Percentiles rank a stretch among this genome's conserved stretches.
These are phyloP conservation scores for Echeveria elegans DNA, from an alignment of 164 flowering plant genomes.

Conservation along the genomic window DNA sequence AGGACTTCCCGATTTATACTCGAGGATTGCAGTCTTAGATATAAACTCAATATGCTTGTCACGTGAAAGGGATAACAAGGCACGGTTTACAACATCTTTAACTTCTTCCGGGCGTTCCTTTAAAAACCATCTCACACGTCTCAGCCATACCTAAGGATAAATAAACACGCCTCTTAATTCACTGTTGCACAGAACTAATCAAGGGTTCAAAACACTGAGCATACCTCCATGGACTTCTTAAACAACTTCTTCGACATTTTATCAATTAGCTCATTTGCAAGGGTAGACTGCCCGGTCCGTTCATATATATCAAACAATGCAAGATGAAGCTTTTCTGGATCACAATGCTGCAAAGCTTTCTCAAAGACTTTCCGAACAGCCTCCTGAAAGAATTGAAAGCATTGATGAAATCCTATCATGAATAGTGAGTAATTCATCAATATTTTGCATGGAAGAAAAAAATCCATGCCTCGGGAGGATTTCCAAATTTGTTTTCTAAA, in stretches of 20 bases:
- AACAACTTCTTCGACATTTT: constrained; percentile 67
- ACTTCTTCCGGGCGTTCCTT: constrained; percentile 45
- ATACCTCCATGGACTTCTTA: constrained; percentile 74
- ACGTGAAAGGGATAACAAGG: constrained; percentile 54
- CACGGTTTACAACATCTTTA: constrained; percentile 52
- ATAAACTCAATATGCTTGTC: constrained; percentile 74
- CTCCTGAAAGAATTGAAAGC: constrained; percentile 33
- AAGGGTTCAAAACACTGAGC: not conserved
- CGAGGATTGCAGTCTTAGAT: constrained; percentile 64
- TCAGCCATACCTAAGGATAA: constrained; percentile 65
- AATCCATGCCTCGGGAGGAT: constrained; percentile 62
- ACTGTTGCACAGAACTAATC: not conserved
- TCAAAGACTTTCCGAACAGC: constrained; percentile 65
- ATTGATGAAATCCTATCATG: constrained; percentile 3
- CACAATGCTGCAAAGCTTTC: constrained; percentile 79
- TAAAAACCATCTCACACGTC: constrained; percentile 40
- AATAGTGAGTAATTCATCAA: not conserved
- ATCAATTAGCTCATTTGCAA: constrained; percentile 65
- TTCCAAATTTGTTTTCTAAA: constrained; percentile 79
- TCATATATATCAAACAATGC: constrained; percentile 67
- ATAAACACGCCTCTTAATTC: not conserved
- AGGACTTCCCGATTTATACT: constrained; percentile 74
- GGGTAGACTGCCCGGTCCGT: constrained; percentile 52
- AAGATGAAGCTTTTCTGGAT: constrained; percentile 66
- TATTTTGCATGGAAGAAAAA: not conserved